Conservation (phyloP, 305 asterid genomes). For the Coffea humblotiana region DNA sequence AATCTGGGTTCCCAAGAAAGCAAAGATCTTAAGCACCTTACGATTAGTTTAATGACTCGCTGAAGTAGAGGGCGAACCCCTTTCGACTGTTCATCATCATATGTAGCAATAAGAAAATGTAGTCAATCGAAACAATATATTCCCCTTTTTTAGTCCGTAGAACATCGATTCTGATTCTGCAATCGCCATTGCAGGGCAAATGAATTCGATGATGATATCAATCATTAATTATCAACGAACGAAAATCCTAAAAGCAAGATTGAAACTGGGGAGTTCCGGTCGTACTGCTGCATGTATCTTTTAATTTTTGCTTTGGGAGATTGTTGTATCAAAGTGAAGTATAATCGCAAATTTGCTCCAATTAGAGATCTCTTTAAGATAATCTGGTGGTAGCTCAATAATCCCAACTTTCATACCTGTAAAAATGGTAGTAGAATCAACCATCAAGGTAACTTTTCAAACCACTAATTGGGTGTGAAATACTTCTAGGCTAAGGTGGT, state of each 20-base stretch:
- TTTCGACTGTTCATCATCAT: background rate
- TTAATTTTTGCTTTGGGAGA: background rate
- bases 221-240: background rate
- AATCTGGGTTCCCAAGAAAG: background rate
- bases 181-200: background rate
- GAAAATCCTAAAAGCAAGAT: background rate
- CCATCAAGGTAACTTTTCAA: too few species aligned
- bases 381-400: background rate
- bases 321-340: background rate
- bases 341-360: background rate
- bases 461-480: background rate
- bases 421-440: background rate
- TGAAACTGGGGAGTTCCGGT: background rate
- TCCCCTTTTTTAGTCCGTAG: background rate
- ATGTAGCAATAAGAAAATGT: slow-evolving; percentile 1
- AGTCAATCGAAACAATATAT: slow-evolving; percentile 20
- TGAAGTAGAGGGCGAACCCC: slow-evolving; percentile 6
- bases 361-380: background rate
- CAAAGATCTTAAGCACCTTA: background rate
- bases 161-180: background rate
- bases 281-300: background rate
- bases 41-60: background rate
- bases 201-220: background rate
- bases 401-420: background rate
- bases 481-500: background rate